phyloP scores from a whole-genome alignment of 495 filamentous ascomycete genomes.

The Penicillium canariense region DNA sequence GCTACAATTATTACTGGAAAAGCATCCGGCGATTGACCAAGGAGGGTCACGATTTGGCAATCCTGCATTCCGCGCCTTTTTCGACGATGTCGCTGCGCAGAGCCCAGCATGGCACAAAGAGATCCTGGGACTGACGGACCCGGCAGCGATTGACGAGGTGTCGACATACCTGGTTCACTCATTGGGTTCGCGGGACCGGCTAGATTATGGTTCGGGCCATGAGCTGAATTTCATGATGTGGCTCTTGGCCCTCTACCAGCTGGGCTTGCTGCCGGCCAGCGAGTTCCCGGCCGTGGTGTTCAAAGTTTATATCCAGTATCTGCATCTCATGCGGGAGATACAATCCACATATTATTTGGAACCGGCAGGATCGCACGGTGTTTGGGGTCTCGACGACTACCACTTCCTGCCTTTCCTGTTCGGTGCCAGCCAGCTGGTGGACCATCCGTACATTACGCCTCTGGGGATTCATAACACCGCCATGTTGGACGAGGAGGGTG shows the following conservation, averaged over 20 bases:
- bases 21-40: conserved; percentile 77
- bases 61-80: conserved; percentile 78
- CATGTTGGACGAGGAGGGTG: conserved; percentile 78
- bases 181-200: conserved; percentile 81
- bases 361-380: conserved; percentile 66
- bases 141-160: conserved; percentile 62
- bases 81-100: conserved; percentile 65
- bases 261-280: conserved; percentile 57
- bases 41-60: conserved; percentile 93
- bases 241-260: conserved; percentile 84
- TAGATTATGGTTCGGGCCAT: conserved; percentile 96
- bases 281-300: conserved; percentile 75
- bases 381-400: conserved; percentile 97
- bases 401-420: conserved; percentile 96
- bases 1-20: conserved; percentile 58
- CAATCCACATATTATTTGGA: conserved; percentile 94
- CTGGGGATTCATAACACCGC: conserved; percentile 81
- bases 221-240: conserved; percentile 96
- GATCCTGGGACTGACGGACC: conserved; percentile 51
- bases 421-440: conserved; percentile 85
- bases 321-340: conserved; percentile 76
- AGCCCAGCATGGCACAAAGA: conserved; percentile 40
- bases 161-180: conserved; percentile 78
- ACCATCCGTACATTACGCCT: conserved; percentile 85
- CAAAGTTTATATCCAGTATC: conserved; percentile 73